Evolutionary conservation across 2,329 filamentous ascomycete genomes (phyloP).

Genomic region (Sordariomycetes sp.): DNA sequence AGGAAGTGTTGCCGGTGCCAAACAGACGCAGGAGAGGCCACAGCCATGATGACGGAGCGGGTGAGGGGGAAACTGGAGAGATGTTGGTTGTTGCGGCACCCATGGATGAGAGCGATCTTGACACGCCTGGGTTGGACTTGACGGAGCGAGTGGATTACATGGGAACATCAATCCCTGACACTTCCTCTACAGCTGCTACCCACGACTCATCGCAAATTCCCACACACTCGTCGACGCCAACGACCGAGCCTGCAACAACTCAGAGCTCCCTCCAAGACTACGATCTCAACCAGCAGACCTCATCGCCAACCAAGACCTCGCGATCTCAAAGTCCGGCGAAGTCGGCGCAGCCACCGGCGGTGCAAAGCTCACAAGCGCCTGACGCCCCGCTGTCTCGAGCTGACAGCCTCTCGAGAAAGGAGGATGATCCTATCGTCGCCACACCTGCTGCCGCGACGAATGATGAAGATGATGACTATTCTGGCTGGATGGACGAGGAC

Average conservation of each 20-base stretch:
- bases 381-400: neutral
- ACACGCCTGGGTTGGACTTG: conserved; percentile 32
- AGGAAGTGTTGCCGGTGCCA: conserved; percentile 36
- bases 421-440: neutral
- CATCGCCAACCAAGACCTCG: too few relatives aligned
- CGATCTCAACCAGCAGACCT: too few relatives aligned
- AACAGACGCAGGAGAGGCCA: conserved; percentile 28
- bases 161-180: neutral
- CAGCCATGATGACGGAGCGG: conserved; percentile 25
- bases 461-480: conserved; percentile 15
- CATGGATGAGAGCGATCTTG: conserved; percentile 46
- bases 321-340: too few relatives aligned
- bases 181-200: neutral
- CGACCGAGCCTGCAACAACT: neutral
- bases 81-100: conserved; percentile 59
- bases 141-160: conserved; percentile 14
- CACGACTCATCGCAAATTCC: neutral
- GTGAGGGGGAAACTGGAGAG: conserved; percentile 24
- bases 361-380: too few relatives aligned
- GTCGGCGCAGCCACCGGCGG: too few relatives aligned
- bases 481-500: conserved; percentile 17
- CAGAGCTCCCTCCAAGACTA: neutral
- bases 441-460: neutral
- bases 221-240: neutral
- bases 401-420: too few relatives aligned